phyloP scores from a whole-genome alignment of 225 moss, liverwort and hornwort genomes.

The Bryoerythrophyllum caledonicum region DNA sequence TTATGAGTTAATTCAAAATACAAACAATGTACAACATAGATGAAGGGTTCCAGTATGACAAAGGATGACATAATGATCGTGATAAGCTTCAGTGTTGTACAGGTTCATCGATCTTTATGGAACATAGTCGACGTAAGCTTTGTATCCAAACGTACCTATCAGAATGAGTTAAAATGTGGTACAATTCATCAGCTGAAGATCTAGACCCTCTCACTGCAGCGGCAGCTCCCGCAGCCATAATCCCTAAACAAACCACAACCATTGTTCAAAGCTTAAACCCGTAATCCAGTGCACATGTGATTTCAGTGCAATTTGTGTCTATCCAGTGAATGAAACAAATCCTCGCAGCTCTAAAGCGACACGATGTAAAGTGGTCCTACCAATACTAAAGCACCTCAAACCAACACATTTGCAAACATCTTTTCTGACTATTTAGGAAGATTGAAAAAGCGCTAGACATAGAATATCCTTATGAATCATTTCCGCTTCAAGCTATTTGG shows the following conservation, averaged over 20 bases:
- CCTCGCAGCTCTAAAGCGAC: neutral
- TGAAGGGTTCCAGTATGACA: neutral
- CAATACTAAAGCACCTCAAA: neutral
- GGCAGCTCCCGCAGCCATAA: constrained; percentile 80
- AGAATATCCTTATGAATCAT: neutral
- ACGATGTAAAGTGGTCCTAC: neutral
- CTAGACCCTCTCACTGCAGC: constrained; percentile 70
- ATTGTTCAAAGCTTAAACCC: neutral
- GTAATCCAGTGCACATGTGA: neutral
- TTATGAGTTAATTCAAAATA: neutral
- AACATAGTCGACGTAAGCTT: neutral
- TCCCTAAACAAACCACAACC: constrained; percentile 36
- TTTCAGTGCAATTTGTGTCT: neutral
- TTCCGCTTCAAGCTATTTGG: neutral
- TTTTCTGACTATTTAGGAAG: neutral
- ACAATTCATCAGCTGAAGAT: constrained; percentile 70
- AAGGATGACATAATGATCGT: neutral
- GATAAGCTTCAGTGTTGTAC: neutral
- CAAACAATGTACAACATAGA: constrained; percentile 10
- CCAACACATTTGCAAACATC: neutral
- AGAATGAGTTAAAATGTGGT: constrained; percentile 70
- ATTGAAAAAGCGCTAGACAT: neutral
- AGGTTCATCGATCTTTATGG: neutral
- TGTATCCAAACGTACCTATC: constrained; percentile 50
- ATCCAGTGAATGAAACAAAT: neutral